These are phyloP conservation scores for Tephrocybe rancida DNA, from an alignment of 768 basidiomycete genomes.

Conservation along the genomic window DNA sequence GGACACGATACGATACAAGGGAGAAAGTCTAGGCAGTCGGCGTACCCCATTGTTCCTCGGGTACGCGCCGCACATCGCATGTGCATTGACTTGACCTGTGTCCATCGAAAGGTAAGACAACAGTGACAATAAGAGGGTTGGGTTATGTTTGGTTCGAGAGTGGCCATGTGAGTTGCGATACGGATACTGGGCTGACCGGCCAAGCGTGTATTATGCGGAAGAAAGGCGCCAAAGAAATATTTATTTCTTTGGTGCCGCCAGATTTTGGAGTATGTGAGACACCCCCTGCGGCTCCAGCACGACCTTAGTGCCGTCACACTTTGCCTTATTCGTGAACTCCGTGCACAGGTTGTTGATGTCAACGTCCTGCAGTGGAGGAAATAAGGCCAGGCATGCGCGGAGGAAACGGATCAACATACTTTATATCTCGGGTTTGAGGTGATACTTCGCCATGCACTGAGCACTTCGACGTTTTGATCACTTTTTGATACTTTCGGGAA, in stretches of 20 bases:
- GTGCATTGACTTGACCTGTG: not conserved
- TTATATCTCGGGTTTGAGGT: constrained; percentile 76
- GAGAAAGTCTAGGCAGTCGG: not conserved
- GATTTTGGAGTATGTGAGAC: constrained; percentile 45
- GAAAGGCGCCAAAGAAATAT: not conserved
- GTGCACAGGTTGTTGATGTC: constrained; percentile 80
- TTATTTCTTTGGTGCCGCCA: constrained; percentile 28
- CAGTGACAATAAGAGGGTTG: not conserved
- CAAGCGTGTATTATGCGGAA: not conserved
- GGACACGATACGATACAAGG: not conserved
- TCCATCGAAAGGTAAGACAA: not conserved
- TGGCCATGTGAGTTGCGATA: not conserved
- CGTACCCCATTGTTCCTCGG: not conserved
- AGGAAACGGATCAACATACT: constrained; percentile 43
- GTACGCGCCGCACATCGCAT: not conserved
- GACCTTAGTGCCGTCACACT: constrained; percentile 83
- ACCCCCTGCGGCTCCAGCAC: constrained; percentile 67
- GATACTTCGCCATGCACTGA: constrained; percentile 79
- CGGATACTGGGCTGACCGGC: not conserved
- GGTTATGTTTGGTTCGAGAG: not conserved
- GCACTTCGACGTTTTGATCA: constrained; percentile 75
- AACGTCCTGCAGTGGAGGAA: constrained; percentile 50
- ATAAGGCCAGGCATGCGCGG: constrained; percentile 2
- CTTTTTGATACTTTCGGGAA: constrained; percentile 72
- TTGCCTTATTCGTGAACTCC: constrained; percentile 81